Evolutionary conservation across 225 moss, liverwort and hornwort genomes (phyloP).

Genomic region (Neckera pumila): DNA sequence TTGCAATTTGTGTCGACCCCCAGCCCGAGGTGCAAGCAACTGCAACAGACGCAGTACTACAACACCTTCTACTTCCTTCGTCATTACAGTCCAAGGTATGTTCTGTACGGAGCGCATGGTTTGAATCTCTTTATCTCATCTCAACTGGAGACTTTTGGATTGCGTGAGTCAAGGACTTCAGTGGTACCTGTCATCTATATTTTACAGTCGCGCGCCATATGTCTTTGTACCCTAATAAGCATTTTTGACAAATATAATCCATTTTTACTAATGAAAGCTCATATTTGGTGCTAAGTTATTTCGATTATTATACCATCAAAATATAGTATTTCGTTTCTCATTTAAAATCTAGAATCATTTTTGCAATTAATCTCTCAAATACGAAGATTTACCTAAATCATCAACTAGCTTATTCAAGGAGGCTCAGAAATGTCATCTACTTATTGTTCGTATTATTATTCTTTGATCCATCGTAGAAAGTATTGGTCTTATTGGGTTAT

Average conservation of each 20-base stretch:
- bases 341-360: background rate
- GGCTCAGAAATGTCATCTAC: background rate
- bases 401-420: background rate
- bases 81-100: slow-evolving; percentile 15
- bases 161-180: background rate
- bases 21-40: slow-evolving; percentile 44
- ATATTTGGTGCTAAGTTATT: background rate
- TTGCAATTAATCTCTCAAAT: background rate
- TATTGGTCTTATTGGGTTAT: background rate
- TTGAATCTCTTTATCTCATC: background rate
- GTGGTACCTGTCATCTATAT: background rate
- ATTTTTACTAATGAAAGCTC: background rate
- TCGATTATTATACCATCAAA: background rate
- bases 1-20: slow-evolving; percentile 50
- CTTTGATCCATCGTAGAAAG: background rate
- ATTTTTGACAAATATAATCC: background rate
- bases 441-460: background rate
- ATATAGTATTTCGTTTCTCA: background rate
- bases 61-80: slow-evolving; percentile 21
- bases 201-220: background rate
- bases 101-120: background rate
- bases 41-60: slow-evolving; percentile 16
- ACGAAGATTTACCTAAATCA: background rate
- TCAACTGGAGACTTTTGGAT: background rate
- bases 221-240: background rate